phyloP scores from a whole-genome alignment of 768 basidiomycete species.

The Tricholoma bakamatsutake region DNA sequence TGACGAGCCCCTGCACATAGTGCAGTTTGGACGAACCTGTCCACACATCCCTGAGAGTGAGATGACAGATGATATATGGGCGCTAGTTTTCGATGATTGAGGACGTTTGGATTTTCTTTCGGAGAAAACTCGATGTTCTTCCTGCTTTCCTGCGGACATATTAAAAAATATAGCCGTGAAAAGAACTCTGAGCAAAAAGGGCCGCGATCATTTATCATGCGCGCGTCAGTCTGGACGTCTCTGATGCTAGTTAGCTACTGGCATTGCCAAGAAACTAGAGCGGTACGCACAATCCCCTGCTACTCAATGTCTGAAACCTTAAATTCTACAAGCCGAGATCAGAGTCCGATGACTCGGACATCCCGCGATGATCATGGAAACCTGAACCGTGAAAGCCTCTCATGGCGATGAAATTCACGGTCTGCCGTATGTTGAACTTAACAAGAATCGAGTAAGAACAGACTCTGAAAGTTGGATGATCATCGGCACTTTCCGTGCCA shows the following conservation, averaged over 20 bases:
- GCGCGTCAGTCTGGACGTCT: background rate
- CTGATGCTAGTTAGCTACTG: background rate
- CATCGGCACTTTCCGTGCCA: no score
- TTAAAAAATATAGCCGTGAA: background rate
- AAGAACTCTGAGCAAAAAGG: no score
- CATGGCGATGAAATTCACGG: no score
- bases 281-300: background rate
- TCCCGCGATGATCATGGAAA: no score
- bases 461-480: no score
- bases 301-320: background rate
- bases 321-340: no score
- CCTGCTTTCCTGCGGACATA: background rate
- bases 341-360: no score
- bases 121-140: background rate
- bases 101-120: background rate
- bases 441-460: no score
- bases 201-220: no score
- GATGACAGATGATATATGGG: background rate
- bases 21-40: background rate
- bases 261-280: background rate
- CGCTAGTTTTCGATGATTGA: background rate
- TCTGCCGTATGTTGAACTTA: no score
- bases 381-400: no score
- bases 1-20: background rate
- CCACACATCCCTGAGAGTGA: background rate